phyloP scores from a whole-genome alignment of 345 rosid genomes.

The Salix purpurea region DNA sequence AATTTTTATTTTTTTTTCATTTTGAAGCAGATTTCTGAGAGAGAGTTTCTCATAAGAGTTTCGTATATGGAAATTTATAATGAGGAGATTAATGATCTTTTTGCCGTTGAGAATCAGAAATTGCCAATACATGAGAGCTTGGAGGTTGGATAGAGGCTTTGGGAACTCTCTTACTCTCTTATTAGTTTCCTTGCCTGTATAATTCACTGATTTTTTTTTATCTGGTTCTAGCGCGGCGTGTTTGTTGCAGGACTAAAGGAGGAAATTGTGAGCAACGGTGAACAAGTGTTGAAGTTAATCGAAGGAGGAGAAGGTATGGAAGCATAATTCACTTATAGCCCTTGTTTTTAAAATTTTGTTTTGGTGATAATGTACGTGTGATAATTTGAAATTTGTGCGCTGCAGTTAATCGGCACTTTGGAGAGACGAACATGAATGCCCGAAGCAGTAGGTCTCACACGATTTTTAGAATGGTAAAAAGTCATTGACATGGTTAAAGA shows the following conservation, averaged over 20 bases:
- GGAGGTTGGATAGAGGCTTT: slow-evolving; percentile 51
- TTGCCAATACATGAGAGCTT: slow-evolving; percentile 86
- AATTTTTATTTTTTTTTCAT: slow-evolving; percentile 7
- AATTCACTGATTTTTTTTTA: slow-evolving; percentile 10
- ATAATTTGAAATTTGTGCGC: slow-evolving; percentile 2
- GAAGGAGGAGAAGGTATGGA: slow-evolving; percentile 86
- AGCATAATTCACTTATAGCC: slow-evolving; percentile 4
- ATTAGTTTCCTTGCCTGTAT: slow-evolving; percentile 5
- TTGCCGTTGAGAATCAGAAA: slow-evolving; percentile 72
- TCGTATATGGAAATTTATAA: slow-evolving; percentile 96
- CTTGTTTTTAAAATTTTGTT: neutral
- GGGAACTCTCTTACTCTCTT: slow-evolving; percentile 1
- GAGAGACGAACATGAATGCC: slow-evolving; percentile 93
- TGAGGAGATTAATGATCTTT: slow-evolving; percentile 88
- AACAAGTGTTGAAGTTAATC: slow-evolving; percentile 75
- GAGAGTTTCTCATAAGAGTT: slow-evolving; percentile 87
- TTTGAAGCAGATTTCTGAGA: slow-evolving; percentile 54
- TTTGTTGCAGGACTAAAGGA: slow-evolving; percentile 85
- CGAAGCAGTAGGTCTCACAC: slow-evolving; percentile 98
- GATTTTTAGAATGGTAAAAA: slow-evolving; percentile 84
- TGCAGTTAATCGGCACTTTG: slow-evolving; percentile 81
- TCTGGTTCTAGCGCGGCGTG: slow-evolving; percentile 63
- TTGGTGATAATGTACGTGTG: neutral
- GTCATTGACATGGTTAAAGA: neutral
- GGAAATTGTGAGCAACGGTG: slow-evolving; percentile 76